A percentile compares a stretch with the other conserved stretches of the same genome.
These are phyloP conservation scores for Hyphodiscus hymeniophilus DNA, from an alignment of 495 filamentous ascomycete genomes.

Conservation along the genomic window DNA sequence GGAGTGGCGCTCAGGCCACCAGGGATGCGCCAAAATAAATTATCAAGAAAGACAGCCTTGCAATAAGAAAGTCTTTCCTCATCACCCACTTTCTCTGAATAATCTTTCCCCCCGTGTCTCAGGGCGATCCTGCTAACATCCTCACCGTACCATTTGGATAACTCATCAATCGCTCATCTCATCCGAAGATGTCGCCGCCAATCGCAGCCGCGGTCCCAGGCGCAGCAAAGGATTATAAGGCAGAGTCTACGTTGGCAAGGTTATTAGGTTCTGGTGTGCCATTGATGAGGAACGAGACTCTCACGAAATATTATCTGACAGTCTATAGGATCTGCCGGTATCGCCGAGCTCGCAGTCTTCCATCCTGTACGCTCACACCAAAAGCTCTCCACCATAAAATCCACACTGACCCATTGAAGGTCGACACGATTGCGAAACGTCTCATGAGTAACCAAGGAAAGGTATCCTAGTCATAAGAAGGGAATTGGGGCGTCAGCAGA, in stretches of 20 bases:
- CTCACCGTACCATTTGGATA: neutral
- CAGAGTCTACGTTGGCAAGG: slow-evolving; percentile 80
- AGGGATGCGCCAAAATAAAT: too few relatives aligned
- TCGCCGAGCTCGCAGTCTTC: slow-evolving; percentile 93
- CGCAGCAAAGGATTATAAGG: slow-evolving; percentile 59
- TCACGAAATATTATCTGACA: slow-evolving; percentile 6
- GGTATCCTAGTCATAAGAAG: slow-evolving; percentile 3
- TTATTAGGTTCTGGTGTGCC: slow-evolving; percentile 81
- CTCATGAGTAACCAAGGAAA: slow-evolving; percentile 93
- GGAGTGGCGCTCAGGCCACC: too few relatives aligned
- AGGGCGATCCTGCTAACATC: neutral
- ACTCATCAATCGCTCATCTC: neutral
- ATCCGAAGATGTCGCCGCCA: slow-evolving; percentile 18
- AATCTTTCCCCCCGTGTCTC: neutral
- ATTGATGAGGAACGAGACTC: neutral
- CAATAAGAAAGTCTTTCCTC: neutral
- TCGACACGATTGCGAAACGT: slow-evolving; percentile 96
- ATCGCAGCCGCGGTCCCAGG: slow-evolving; percentile 6
- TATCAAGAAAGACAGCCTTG: neutral
- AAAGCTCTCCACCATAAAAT: slow-evolving; percentile 9
- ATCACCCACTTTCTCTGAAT: neutral
- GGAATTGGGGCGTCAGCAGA: neutral
- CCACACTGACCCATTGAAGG: slow-evolving; percentile 38
- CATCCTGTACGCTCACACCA: slow-evolving; percentile 61
- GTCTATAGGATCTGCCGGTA: slow-evolving; percentile 74